Base-by-base conservation (phyloP, 2,329 filamentous ascomycete genomes). In the Claviceps maximensis region DNA sequence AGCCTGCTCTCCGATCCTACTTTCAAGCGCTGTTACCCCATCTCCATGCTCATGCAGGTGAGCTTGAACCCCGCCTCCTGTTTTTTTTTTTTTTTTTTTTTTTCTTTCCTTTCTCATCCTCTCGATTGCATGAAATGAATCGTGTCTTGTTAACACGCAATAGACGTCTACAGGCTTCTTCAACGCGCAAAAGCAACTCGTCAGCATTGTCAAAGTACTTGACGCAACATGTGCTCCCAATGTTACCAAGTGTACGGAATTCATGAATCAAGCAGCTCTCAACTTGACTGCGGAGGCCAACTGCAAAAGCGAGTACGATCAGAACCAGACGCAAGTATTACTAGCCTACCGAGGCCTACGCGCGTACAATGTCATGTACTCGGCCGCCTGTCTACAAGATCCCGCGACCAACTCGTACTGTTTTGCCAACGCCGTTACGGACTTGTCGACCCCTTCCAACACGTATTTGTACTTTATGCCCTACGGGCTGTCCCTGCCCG, bases 141-240 rank as follows among this genome's bases (percentile, higher is more conserved):
- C 21, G 25, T 7, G 6, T 15, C 19, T 33, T 47, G 27, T 29
- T 42, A 19, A 36, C n/a, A 4, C 12, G 23, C 27, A 5, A 15
- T 27, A 95, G 82, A 89, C 86, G 57, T 96, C 91, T 10, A 79
- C 77, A 50, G 81, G 82, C 42, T 95, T 96, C 71, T 97, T 97
- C 72, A 74, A 88, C 53, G 83, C 84, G 19, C 77, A 84, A 56
- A 84, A 80, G 63, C 86, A 86, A 5, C 74, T 85, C 38, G 74
- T 86, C 49, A 76, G 78, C 59, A 86, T 91, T 55, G 87, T 89
- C 1, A 80, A 82, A 56, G 83, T 87, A 21, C 80, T 98, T 50
- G 87, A 95, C 60, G 79, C 81, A 17, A 80, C 88, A 10, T 98
- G 93, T 67, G 73, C 74, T 3, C 83, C 83, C 55, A 75, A 90